A percentile compares a stretch with the other conserved stretches of the same genome.
Conservation (phyloP, 2,329 filamentous ascomycete genomes). For the Arthrobotrys megalospora region DNA sequence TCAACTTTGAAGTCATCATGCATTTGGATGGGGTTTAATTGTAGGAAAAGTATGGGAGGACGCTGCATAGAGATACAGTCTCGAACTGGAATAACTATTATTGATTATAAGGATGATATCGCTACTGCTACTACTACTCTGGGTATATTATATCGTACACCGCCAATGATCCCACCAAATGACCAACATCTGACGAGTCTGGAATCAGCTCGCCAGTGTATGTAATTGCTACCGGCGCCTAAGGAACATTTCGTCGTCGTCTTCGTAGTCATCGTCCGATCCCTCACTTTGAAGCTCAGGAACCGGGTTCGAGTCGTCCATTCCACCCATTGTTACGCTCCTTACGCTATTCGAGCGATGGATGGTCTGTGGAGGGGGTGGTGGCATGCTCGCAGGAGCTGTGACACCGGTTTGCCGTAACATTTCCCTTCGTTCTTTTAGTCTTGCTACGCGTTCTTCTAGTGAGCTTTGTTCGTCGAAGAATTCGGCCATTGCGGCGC, state of each 20-base stretch:
- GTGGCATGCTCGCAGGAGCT: conserved; percentile 62
- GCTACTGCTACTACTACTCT: conserved; percentile 3
- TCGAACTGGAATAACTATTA: not conserved
- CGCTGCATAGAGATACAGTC: not conserved
- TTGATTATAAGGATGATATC: conserved; percentile 10
- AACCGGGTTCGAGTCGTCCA: conserved; percentile 48
- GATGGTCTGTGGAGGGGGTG: not conserved
- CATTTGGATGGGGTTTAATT: not conserved
- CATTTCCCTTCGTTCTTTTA: conserved; percentile 81
- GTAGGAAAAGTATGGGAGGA: not conserved
- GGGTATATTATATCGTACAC: conserved; percentile 54
- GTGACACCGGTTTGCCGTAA: conserved; percentile 69
- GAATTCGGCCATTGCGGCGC: conserved; percentile 80
- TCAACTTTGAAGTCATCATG: not conserved
- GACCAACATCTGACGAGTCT: conserved; percentile 12
- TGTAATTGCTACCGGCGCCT: conserved; percentile 61
- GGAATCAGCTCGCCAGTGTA: conserved; percentile 49
- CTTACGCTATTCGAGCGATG: conserved; percentile 38
- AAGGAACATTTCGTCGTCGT: conserved; percentile 75
- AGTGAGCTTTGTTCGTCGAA: conserved; percentile 87
- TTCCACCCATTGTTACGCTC: conserved; percentile 55
- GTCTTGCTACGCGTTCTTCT: conserved; percentile 77
- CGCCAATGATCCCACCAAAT: not conserved
- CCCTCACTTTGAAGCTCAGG: conserved; percentile 67
- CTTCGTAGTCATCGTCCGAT: conserved; percentile 69